Percentiles rank a stretch among this genome's conserved stretches.
Conservation (phyloP, 2,329 filamentous ascomycete genomes). For the Xylaria sp. region DNA sequence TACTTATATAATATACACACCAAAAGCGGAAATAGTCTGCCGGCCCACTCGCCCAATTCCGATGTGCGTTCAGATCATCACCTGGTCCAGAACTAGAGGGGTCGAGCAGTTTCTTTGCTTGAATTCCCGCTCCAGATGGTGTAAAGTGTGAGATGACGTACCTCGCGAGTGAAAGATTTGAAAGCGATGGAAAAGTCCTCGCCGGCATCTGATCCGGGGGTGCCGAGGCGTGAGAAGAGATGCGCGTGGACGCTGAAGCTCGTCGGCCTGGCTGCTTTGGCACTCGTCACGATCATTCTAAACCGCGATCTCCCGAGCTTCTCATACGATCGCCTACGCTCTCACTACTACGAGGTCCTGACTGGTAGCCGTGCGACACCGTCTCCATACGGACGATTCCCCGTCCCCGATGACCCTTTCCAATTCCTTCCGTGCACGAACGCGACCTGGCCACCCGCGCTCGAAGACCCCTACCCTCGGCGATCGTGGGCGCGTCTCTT, state of each 20-base stretch:
- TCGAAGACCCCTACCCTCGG: conserved; percentile 47
- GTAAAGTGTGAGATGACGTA: neutral
- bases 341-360: conserved; percentile 31
- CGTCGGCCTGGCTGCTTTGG: conserved; percentile 8
- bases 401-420: conserved; percentile 51
- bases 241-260: conserved; percentile 5
- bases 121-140: neutral
- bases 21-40: conserved; percentile 5
- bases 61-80: neutral
- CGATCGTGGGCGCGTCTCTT: conserved; percentile 49
- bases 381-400: conserved; percentile 48
- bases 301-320: conserved; percentile 26
- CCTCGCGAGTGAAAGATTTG: neutral
- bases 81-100: neutral
- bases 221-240: neutral
- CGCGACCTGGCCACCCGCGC: conserved; percentile 46
- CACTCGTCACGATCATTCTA: conserved; percentile 10
- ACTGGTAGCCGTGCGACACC: conserved; percentile 11
- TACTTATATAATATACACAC: neutral
- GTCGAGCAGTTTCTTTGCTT: neutral
- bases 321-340: conserved; percentile 29
- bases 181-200: conserved; percentile 14
- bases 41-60: neutral
- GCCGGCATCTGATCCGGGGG: neutral
- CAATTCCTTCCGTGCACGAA: conserved; percentile 55